These are phyloP conservation scores for Boeremia lycopersici DNA, from an alignment of 2,329 filamentous ascomycete genomes.

Conservation along the genomic window DNA sequence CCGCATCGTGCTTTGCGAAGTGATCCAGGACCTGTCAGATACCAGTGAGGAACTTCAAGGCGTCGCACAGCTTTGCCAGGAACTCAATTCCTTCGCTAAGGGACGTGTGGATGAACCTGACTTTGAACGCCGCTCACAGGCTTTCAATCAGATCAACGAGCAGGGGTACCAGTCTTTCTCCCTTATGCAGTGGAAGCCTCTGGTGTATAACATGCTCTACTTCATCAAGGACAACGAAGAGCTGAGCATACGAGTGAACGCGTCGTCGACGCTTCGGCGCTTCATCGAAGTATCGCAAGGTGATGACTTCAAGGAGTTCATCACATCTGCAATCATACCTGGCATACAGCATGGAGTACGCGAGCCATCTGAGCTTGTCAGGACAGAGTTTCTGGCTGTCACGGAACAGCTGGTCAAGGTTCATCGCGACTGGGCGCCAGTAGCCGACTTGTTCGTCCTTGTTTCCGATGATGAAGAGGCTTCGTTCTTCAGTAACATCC, in stretches of 20 bases:
- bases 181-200: conserved; percentile 79
- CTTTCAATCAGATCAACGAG: conserved; percentile 75
- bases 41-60: conserved; percentile 65
- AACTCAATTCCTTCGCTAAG: conserved; percentile 79
- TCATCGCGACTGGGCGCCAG: conserved; percentile 70
- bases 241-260: conserved; percentile 81
- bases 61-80: conserved; percentile 72
- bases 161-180: conserved; percentile 65
- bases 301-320: conserved; percentile 61
- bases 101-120: conserved; percentile 82
- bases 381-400: conserved; percentile 79
- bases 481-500: conserved; percentile 90
- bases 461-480: conserved; percentile 76
- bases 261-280: conserved; percentile 77
- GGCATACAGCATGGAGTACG: conserved; percentile 77
- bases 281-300: conserved; percentile 68
- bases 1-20: conserved; percentile 73
- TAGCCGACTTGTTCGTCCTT: conserved; percentile 76
- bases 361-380: conserved; percentile 81
- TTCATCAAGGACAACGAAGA: conserved; percentile 87
- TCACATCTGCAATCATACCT: conserved; percentile 72
- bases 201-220: conserved; percentile 88
- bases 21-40: conserved; percentile 72
- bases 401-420: conserved; percentile 77
- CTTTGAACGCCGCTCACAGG: conserved; percentile 79